Percentiles rank a stretch among this genome's conserved stretches.
Evolutionary conservation across 257 asterid species (phyloP).

Genomic region (Gentiana straminea): DNA sequence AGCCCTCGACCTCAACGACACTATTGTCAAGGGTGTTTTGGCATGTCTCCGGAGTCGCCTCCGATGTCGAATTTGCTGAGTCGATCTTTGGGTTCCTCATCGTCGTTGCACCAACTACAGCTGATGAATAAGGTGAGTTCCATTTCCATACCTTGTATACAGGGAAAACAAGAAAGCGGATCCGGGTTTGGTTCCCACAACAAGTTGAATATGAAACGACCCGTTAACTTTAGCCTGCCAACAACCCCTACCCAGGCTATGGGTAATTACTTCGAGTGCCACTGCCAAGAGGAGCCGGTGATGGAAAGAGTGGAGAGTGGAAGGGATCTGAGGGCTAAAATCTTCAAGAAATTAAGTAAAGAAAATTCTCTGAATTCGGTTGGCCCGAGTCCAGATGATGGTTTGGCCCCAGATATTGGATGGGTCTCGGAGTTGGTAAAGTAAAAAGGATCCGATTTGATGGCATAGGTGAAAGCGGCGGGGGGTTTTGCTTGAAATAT

Average conservation of each 20-base stretch:
- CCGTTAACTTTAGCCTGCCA: constrained; percentile 38
- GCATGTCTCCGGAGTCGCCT: constrained; percentile 29
- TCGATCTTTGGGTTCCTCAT: constrained; percentile 30
- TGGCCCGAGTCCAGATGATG: constrained; percentile 12
- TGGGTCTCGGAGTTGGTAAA: constrained; percentile 64
- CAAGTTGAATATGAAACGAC: constrained; percentile 12
- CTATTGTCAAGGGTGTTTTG: constrained; percentile 17
- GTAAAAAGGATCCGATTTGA: constrained; percentile 6
- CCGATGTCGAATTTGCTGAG: constrained; percentile 31
- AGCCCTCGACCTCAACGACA: constrained; percentile 44
- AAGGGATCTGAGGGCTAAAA: constrained; percentile 35
- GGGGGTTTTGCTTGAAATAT: too few relatives aligned
- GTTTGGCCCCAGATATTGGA: constrained; percentile 41
- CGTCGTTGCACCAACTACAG: constrained; percentile 39
- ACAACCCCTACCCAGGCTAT: constrained; percentile 30
- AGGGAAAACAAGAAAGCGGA: constrained; percentile 21
- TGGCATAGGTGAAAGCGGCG: too few relatives aligned
- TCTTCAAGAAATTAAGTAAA: constrained; percentile 36
- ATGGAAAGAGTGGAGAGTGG: constrained; percentile 51
- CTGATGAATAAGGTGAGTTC: constrained; percentile 32
- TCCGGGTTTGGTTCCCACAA: constrained; percentile 25
- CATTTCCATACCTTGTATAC: constrained; percentile 17
- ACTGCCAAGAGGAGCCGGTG: constrained; percentile 23
- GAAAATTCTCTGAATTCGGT: constrained; percentile 43
- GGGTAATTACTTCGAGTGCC: constrained; percentile 20